Evolutionary conservation across 75 land plant species (phyloP), one percentile per base, ranked within the genome.

Genomic region (Sequoia sempervirens): DNA sequence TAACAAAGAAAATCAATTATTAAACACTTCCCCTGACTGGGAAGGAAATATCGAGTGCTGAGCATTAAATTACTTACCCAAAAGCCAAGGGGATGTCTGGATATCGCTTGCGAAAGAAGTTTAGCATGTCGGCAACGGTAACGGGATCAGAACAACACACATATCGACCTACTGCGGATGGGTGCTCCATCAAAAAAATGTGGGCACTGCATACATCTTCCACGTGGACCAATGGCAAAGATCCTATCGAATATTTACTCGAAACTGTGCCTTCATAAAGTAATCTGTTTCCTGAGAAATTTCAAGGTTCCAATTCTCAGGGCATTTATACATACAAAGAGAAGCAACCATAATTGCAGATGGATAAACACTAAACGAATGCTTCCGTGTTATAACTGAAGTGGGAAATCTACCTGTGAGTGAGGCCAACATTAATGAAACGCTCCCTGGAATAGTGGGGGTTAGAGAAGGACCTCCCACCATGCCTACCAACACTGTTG

Each of bases 171-270:
- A 4, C 18, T 10, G 85, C 75, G 5, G 87, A 68, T 12, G 84
- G 47, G 26, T 80, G 64, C 58, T 89, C 88, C 82, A 86, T 86
- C 82, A 85, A 86, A 72, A 89, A 86, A 3, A 86, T 78, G 34
- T 84, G 90, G 13, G 90, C 90, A 36, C 83, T 84, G 81, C 75
- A 84, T 18, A 82, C 90, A 80, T 89, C 90, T 6, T 89, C 84
- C 34, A 89, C 75, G 32, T 89, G 88, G 18, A 86, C 36, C 5
- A 89, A 15, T 18, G 86, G 83, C 37, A 86, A 56, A 14, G 64
- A 47, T 36, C 88, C 87, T 7, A 82, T 20, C 53, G 86, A 10
- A 20, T 37, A 83, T 36, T 88, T 74, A 1, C 75, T n/a, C n/a
- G 70, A 68, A 73, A 38, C 81, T 12, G 86, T 30, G 47, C 7